A percentile compares a stretch with the other conserved stretches of the same genome.
Conservation (phyloP, 2,329 filamentous ascomycete genomes). For the Capronia americana region DNA sequence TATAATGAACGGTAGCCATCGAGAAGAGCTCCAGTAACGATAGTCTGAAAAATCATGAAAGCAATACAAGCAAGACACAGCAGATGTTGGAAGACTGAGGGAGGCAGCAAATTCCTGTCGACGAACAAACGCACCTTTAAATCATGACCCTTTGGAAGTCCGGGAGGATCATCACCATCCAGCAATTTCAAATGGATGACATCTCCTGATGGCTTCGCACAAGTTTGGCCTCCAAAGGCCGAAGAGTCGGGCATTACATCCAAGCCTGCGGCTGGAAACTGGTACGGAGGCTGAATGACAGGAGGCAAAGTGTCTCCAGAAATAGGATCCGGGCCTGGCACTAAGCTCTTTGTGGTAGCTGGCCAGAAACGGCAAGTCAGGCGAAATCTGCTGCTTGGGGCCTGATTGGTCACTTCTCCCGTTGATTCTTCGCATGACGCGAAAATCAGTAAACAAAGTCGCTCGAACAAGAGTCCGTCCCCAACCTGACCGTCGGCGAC, state of each 20-base stretch:
- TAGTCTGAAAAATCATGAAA: neutral
- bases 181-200: neutral
- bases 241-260: neutral
- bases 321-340: slow-evolving; percentile 3
- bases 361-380: neutral
- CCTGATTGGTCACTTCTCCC: neutral
- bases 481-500: neutral
- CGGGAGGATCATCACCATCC: neutral
- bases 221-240: neutral
- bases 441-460: neutral
- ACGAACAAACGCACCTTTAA: neutral
- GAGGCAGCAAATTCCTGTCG: neutral
- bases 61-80: neutral
- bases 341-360: slow-evolving; percentile 13
- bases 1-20: slow-evolving; percentile 14
- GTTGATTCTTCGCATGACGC: neutral
- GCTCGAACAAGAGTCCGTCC: neutral
- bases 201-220: neutral
- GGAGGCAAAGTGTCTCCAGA: neutral
- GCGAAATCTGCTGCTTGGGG: neutral
- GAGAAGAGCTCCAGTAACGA: slow-evolving; percentile 6
- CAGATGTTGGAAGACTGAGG: neutral
- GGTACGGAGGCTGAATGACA: neutral
- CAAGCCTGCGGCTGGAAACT: neutral
- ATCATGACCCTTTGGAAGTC: neutral